Conservation (phyloP, 768 basidiomycete species). For the Hysterangium stoloniferum region DNA sequence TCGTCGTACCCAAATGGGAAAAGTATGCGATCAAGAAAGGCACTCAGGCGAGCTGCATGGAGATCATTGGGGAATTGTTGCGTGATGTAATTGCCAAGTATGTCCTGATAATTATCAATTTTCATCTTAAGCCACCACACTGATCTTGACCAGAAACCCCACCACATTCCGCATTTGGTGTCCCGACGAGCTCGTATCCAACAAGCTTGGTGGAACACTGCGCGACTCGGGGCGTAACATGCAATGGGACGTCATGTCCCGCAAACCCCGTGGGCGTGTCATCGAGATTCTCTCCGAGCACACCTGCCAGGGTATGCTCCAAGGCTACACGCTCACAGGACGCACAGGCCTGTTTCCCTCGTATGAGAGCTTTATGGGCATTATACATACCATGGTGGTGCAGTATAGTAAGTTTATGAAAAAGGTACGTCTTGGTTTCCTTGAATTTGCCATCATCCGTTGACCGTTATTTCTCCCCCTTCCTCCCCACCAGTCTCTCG, state of each 20-base stretch:
- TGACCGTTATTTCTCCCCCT: background rate
- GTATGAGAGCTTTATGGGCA: constrained; percentile 89
- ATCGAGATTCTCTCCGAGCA: constrained; percentile 88
- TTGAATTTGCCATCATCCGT: background rate
- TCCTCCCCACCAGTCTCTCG: constrained; percentile 32
- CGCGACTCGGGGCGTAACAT: constrained; percentile 64
- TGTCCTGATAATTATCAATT: constrained; percentile 15
- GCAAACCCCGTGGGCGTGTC: constrained; percentile 67
- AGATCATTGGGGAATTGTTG: constrained; percentile 51
- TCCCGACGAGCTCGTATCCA: constrained; percentile 81
- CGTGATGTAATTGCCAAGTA: constrained; percentile 49
- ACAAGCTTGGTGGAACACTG: constrained; percentile 80
- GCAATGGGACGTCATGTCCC: constrained; percentile 72
- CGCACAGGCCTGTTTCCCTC: constrained; percentile 80
- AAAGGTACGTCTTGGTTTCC: constrained; percentile 41
- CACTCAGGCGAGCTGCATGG: constrained; percentile 69
- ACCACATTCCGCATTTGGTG: constrained; percentile 81
- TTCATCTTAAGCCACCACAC: background rate
- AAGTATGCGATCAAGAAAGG: constrained; percentile 44
- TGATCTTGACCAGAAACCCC: constrained; percentile 49
- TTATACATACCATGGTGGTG: constrained; percentile 84
- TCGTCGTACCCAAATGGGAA: constrained; percentile 63
- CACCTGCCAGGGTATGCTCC: constrained; percentile 84
- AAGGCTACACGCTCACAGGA: constrained; percentile 89
- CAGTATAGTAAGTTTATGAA: constrained; percentile 87